Percentiles rank a stretch among this genome's conserved stretches.
phyloP scores from a whole-genome alignment of 1,139 yeast genomes.

The Ogataea hybrid region DNA sequence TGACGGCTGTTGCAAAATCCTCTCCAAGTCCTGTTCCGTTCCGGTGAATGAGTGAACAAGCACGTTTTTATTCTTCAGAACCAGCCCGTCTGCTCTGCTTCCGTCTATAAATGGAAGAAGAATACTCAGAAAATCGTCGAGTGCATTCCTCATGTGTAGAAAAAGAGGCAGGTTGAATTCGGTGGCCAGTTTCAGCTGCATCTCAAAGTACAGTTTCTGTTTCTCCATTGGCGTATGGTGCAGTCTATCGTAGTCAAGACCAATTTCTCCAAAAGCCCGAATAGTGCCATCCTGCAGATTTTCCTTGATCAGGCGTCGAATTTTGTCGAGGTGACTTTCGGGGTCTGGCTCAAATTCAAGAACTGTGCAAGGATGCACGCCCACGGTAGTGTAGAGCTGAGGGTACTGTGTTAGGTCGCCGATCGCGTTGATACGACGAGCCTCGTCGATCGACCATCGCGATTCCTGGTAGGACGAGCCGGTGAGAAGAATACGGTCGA shows the following conservation, averaged over 20 bases:
- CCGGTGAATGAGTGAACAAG: constrained; percentile 97
- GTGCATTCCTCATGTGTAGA: constrained; percentile 87
- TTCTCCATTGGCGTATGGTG: constrained; percentile 67
- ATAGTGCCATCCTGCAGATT: constrained; percentile 53
- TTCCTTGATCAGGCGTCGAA: constrained; percentile 47
- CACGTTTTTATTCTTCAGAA: constrained; percentile 41
- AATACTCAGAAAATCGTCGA: constrained; percentile 69
- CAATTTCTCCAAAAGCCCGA: constrained; percentile 90
- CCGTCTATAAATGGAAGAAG: constrained; percentile 56
- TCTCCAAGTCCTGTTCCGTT: constrained; percentile 53
- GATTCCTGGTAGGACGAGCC: constrained; percentile 78
- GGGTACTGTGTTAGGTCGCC: constrained; percentile 34
- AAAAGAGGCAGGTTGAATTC: constrained; percentile 69
- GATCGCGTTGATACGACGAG: constrained; percentile 39
- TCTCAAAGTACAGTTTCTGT: constrained; percentile 65
- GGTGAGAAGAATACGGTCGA: constrained; percentile 70
- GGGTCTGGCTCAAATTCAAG: constrained; percentile 50
- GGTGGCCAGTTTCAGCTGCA: constrained; percentile 67
- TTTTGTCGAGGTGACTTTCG: constrained; percentile 41
- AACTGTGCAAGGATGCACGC: constrained; percentile 93
- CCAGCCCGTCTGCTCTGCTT: constrained; percentile 33
- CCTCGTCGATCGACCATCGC: constrained; percentile 42
- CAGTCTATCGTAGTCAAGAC: constrained; percentile 88
- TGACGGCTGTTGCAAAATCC: constrained; percentile 47
- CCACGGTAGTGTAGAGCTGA: constrained; percentile 66